Conservation (phyloP, 495 filamentous ascomycete genomes). For the Trichoderma reesei region DNA sequence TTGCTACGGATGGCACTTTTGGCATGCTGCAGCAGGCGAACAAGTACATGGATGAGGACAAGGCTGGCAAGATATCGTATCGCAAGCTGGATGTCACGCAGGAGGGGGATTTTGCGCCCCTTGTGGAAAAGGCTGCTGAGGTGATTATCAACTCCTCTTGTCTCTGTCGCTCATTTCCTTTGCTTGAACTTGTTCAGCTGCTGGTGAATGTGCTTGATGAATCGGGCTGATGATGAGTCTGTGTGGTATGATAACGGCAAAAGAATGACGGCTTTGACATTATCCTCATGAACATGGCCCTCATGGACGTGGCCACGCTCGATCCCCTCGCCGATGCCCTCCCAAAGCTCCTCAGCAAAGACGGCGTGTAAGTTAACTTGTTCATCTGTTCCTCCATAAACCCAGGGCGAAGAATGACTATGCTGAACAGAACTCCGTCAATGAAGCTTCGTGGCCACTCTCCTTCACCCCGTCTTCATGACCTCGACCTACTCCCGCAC, state of each 20-base stretch:
- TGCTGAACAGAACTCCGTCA: background rate
- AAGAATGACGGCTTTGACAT: constrained; percentile 22
- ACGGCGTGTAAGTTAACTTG: constrained; percentile 11
- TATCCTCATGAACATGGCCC: constrained; percentile 34
- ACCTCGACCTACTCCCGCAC: constrained; percentile 25
- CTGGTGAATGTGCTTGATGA: too few relatives aligned
- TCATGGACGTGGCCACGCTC: constrained; percentile 34
- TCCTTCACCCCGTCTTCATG: constrained; percentile 37
- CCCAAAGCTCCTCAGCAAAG: constrained; percentile 20
- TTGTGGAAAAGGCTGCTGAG: constrained; percentile 15
- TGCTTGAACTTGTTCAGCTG: too few relatives aligned
- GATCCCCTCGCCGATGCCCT: constrained; percentile 26
- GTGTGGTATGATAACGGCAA: background rate
- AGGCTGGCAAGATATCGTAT: constrained; percentile 17
- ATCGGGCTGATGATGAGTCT: too few relatives aligned
- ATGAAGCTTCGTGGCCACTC: constrained; percentile 30
- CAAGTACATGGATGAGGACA: constrained; percentile 14
- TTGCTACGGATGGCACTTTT: constrained; percentile 29
- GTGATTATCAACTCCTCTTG: background rate
- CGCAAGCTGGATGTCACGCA: constrained; percentile 27
- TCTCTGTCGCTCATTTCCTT: background rate
- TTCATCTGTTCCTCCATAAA: too few relatives aligned
- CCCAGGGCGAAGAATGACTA: background rate
- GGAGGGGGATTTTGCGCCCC: constrained; percentile 16
- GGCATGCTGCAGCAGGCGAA: constrained; percentile 25